Evolutionary conservation across 306 rosid genomes (phyloP), one percentile per base, ranked within the genome.

Genomic region (Castanea mollissima): DNA sequence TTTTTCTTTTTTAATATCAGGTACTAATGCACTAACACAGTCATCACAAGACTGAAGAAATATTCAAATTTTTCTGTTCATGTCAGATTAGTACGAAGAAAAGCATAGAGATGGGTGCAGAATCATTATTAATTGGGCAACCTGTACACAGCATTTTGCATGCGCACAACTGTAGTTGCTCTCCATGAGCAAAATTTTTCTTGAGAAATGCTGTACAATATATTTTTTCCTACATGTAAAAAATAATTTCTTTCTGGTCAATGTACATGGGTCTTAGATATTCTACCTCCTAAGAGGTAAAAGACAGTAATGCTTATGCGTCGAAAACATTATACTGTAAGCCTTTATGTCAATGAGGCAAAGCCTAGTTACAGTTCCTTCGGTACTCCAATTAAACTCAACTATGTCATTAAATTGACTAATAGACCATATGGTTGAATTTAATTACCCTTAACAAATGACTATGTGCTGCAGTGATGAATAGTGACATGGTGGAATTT

Each of bases 1-100:
- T n/a, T 23, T 35, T 79, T 73, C 49, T 64, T 32, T 44, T 20
- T 56, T 58, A 81, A 31, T 82, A 46, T 65, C 91, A 91, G 93
- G 92, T 79, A 83, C 74, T 79, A 74, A 63, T 78, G 88, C 86
- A 57, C 83, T 79, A 82, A 82, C 55, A 58, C 74, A 62, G 62
- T 54, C 71, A 69, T 59, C 55, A 77, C 79, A 84, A 71, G 83
- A 44, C 76, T 67, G 83, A 78, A 76, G 72, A 77, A 64, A 55
- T 57, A 49, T 74, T 74, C 60, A 12, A 55, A 77, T 65, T 81
- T 83, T 81, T 81, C 72, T 13, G 54, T 74, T 81, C 58, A 25
- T 2, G 9, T 41, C 55, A 76, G 63, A 76, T 57, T 32, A 19
- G 44, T 76, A 35, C 67, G 82, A 73, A 55, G 82, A 81, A 25